A percentile compares a stretch with the other conserved stretches of the same genome.
Conservation (phyloP, 179 eudicot genomes). For the Nepenthes alata region DNA sequence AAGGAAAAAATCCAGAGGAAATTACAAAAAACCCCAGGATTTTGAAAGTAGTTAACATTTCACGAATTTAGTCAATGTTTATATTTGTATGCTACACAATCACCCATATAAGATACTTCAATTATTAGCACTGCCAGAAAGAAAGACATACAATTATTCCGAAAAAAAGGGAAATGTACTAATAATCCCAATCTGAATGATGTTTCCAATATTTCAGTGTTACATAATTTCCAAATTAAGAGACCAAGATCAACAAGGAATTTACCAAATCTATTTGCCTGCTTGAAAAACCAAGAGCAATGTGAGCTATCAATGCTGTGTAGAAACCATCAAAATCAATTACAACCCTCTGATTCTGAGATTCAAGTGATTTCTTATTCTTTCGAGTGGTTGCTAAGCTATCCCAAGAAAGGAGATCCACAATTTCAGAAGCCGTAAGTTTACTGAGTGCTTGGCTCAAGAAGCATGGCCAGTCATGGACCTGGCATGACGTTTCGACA, state of each 20-base stretch:
- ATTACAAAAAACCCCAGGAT: too few species aligned
- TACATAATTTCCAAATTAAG: neutral
- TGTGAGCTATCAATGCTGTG: constrained; percentile 64
- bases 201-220: too few species aligned
- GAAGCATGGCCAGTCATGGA: constrained; percentile 88
- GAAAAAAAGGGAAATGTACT: too few species aligned
- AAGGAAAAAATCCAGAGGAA: too few species aligned
- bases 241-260: constrained; percentile 9
- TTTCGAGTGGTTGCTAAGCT: constrained; percentile 69
- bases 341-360: constrained; percentile 83
- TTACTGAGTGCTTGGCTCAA: constrained; percentile 70
- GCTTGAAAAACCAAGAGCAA: constrained; percentile 88
- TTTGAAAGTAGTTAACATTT: too few species aligned
- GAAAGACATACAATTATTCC: too few species aligned
- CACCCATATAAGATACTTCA: too few species aligned
- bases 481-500: constrained; percentile 63
- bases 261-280: constrained; percentile 76
- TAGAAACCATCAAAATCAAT: constrained; percentile 79
- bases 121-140: too few species aligned
- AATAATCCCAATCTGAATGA: too few species aligned
- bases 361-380: constrained; percentile 81
- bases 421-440: constrained; percentile 82
- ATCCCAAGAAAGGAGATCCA: constrained; percentile 92
- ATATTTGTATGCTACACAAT: too few species aligned
- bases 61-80: too few species aligned